These are phyloP conservation scores for Venturia pyrina DNA, from an alignment of 2,329 filamentous ascomycete species.

Conservation along the genomic window DNA sequence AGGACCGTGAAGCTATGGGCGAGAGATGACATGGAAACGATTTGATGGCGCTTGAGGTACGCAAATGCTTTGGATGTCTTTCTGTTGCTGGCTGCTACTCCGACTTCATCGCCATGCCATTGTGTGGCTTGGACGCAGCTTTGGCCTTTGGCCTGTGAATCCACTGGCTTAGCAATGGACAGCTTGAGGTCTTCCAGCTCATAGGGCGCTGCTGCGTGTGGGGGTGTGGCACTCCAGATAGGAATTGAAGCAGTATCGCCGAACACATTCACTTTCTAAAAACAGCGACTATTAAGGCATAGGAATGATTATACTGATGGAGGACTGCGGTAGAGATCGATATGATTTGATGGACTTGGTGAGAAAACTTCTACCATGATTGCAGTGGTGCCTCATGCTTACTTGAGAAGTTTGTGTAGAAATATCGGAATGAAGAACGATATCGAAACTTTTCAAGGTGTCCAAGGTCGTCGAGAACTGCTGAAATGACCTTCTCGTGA, in stretches of 20 bases:
- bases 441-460: background rate
- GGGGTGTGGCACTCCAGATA: too few species aligned
- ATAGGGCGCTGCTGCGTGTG: background rate
- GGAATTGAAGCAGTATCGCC: too few species aligned
- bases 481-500: too few species aligned
- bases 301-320: background rate
- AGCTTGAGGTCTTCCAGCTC: background rate
- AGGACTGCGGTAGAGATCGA: background rate
- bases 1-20: constrained; percentile 95
- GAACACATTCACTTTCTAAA: background rate
- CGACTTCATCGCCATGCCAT: background rate
- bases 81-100: background rate
- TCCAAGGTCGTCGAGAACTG: too few species aligned
- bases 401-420: background rate
- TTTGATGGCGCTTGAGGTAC: constrained; percentile 13
- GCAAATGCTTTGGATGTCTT: background rate
- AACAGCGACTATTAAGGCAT: background rate
- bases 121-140: background rate
- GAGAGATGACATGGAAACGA: constrained; percentile 58
- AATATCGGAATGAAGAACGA: background rate
- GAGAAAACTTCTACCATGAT: background rate
- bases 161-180: background rate
- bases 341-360: background rate
- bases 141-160: background rate
- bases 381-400: background rate